A percentile compares a stretch with the other conserved stretches of the same genome.
These are phyloP conservation scores for Moringa oleifera DNA, from an alignment of 345 rosid genomes.

Conservation along the genomic window DNA sequence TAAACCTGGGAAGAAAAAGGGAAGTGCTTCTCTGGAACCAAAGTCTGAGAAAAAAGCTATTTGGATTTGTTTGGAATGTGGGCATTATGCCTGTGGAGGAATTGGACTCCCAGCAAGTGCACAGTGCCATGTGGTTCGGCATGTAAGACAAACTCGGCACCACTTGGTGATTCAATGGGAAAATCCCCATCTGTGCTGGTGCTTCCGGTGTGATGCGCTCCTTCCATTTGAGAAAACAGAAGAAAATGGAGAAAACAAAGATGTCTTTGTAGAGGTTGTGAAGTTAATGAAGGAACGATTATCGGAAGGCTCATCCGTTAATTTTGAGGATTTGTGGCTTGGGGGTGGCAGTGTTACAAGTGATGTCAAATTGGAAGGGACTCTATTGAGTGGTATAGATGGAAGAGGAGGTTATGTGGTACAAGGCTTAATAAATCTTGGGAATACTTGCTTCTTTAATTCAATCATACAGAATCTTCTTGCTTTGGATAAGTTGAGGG, in stretches of 20 bases:
- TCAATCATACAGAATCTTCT: constrained; percentile 92
- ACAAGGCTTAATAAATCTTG: constrained; percentile 89
- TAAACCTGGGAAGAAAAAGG: constrained; percentile 65
- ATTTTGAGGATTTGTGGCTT: constrained; percentile 55
- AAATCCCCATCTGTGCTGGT: constrained; percentile 79
- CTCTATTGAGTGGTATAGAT: constrained; percentile 28
- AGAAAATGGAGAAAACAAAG: constrained; percentile 52
- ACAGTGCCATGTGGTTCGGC: constrained; percentile 73
- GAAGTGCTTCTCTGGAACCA: constrained; percentile 32
- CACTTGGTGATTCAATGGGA: constrained; percentile 75
- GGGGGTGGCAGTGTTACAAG: constrained; percentile 53
- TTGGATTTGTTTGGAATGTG: constrained; percentile 96
- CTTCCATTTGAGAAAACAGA: constrained; percentile 66
- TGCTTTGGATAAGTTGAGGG: constrained; percentile 50
- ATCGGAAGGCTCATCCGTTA: constrained; percentile 29
- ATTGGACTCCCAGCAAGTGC: constrained; percentile 77
- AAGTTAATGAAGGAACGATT: constrained; percentile 55
- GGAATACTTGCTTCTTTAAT: constrained; percentile 95
- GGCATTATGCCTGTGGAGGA: constrained; percentile 83
- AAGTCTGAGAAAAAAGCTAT: constrained; percentile 59
- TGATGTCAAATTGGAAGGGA: constrained; percentile 35
- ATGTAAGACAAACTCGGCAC: constrained; percentile 60
- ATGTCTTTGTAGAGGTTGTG: constrained; percentile 42
- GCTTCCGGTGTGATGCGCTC: constrained; percentile 62
- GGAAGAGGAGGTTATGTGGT: constrained; percentile 48